phyloP scores from a whole-genome alignment of 768 basidiomycete species.

The Tulasnella sp. region DNA sequence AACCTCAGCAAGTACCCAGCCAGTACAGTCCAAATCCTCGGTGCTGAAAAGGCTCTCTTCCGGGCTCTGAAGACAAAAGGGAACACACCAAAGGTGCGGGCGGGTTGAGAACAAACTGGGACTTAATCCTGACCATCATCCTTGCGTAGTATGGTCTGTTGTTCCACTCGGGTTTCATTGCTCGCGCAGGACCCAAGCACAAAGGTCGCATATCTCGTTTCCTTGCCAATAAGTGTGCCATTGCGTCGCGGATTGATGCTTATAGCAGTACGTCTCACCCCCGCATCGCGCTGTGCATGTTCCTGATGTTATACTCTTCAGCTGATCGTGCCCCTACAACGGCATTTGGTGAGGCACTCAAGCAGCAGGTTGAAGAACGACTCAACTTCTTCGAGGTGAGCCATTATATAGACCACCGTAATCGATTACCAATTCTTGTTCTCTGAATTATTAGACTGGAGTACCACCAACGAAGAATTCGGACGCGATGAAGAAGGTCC shows the following conservation, averaged over 20 bases:
- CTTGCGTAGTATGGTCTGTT: constrained; percentile 87
- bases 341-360: constrained; percentile 92
- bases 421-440: neutral
- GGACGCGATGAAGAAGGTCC: constrained; percentile 85
- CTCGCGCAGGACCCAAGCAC: constrained; percentile 86
- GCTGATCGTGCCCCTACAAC: constrained; percentile 54
- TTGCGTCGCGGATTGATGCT: constrained; percentile 95
- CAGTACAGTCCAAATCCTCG: constrained; percentile 95
- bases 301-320: neutral
- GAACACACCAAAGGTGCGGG: constrained; percentile 85
- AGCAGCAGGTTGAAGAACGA: constrained; percentile 92
- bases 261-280: constrained; percentile 59
- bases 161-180: constrained; percentile 96
- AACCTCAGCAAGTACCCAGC: constrained; percentile 98
- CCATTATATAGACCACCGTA: neutral
- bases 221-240: constrained; percentile 97
- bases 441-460: constrained; percentile 48
- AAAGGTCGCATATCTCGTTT: constrained; percentile 99
- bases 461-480: constrained; percentile 79
- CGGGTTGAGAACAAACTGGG: constrained; percentile 25
- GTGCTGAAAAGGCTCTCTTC: constrained; percentile 97
- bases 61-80: constrained; percentile 97
- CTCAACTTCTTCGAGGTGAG: constrained; percentile 80
- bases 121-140: constrained; percentile 14
- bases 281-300: neutral